Percentiles rank a stretch among this genome's conserved stretches.
Evolutionary conservation across 495 filamentous ascomycete species (phyloP).

Genomic region (Friedmanniomyces endolithicus): DNA sequence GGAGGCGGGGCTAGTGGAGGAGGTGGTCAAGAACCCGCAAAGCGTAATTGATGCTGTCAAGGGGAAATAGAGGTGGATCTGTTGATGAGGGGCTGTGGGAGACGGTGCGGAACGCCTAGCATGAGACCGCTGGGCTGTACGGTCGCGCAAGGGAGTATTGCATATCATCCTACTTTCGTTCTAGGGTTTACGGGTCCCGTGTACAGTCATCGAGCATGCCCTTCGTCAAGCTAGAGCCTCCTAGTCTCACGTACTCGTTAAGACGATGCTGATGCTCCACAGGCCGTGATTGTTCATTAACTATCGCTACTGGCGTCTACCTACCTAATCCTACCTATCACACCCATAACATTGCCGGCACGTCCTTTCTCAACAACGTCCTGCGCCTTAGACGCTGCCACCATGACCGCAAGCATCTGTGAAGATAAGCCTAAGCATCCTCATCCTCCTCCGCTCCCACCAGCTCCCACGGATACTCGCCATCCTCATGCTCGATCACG

Average conservation of each 20-base stretch:
- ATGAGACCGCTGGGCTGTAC: neutral
- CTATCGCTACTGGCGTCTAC: too few species aligned
- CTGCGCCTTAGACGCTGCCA: too few species aligned
- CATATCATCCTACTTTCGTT: neutral
- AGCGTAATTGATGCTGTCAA: constrained; percentile 33
- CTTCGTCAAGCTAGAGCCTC: neutral
- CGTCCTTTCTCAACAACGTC: too few species aligned
- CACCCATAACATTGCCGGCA: too few species aligned
- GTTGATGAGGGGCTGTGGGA: too few species aligned
- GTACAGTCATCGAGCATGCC: neutral
- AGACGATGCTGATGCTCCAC: neutral
- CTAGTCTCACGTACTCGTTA: neutral
- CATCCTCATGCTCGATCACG: too few species aligned
- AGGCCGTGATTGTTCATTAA: too few species aligned
- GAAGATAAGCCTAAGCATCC: neutral
- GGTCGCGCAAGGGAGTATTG: neutral
- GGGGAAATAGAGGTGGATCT: neutral
- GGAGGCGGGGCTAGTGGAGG: constrained; percentile 37
- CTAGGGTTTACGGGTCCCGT: neutral
- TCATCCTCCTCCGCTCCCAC: neutral
- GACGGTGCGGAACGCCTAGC: too few species aligned
- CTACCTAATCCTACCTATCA: too few species aligned
- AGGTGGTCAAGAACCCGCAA: constrained; percentile 34
- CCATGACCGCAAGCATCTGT: too few species aligned
- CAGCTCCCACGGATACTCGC: too few species aligned